Conservation (phyloP, 2,329 filamentous ascomycete species). For the Venturiaceae sp. region DNA sequence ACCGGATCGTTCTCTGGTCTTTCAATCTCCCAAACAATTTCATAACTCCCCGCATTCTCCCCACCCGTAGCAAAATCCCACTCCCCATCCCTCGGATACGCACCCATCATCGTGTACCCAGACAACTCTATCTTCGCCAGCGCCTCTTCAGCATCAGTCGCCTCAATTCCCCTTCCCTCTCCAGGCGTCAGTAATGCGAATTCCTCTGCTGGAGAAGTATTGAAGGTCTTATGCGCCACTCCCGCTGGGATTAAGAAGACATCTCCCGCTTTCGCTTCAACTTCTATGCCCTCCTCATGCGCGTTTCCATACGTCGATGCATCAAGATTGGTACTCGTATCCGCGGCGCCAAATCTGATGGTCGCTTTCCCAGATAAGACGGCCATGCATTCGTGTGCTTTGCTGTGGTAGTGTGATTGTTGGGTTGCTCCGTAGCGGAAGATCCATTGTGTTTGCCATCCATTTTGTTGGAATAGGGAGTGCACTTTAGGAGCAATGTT, state of each 20-base stretch:
- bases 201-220: slow-evolving; percentile 26
- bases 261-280: slow-evolving; percentile 42
- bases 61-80: slow-evolving; percentile 44
- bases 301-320: slow-evolving; percentile 28
- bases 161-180: slow-evolving; percentile 23
- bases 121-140: slow-evolving; percentile 23
- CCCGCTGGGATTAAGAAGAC: slow-evolving; percentile 51
- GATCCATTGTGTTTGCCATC: slow-evolving; percentile 47
- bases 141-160: slow-evolving; percentile 21
- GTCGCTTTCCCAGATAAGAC: slow-evolving; percentile 43
- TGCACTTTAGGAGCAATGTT: slow-evolving; percentile 24
- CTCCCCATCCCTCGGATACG: slow-evolving; percentile 37
- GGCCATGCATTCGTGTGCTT: slow-evolving; percentile 48
- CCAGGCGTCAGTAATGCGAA: slow-evolving; percentile 37
- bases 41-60: slow-evolving; percentile 30
- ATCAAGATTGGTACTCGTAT: slow-evolving; percentile 30
- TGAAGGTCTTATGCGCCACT: slow-evolving; percentile 44
- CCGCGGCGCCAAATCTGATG: slow-evolving; percentile 46
- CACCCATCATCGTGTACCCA: slow-evolving; percentile 46
- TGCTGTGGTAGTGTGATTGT: slow-evolving; percentile 46
- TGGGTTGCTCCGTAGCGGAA: slow-evolving; percentile 47
- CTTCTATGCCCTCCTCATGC: slow-evolving; percentile 36
- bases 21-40: slow-evolving; percentile 34
- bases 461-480: slow-evolving; percentile 38
- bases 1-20: slow-evolving; percentile 40